Evolutionary conservation across 306 rosid genomes (phyloP), one percentile per base, ranked within the genome.

Genomic region (Datisca glomerata): DNA sequence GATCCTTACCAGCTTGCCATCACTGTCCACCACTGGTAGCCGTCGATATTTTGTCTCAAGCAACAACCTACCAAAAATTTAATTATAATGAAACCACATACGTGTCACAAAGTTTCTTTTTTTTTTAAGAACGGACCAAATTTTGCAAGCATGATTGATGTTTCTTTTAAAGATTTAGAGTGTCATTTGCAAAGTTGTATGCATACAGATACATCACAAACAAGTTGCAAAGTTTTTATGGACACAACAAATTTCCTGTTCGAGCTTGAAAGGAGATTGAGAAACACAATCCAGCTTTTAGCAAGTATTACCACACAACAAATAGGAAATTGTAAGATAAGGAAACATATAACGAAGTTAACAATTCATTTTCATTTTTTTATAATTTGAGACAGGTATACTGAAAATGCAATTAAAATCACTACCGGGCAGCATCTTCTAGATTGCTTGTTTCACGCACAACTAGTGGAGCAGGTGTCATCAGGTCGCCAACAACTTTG

Each of bases 381-480:
- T 3, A 43, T 37, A 37, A 16, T n/a, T n/a, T n/a, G 18, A n/a
- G 10, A 28, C 18, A 18, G 35, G 17, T 43, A 39, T 5, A 33
- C 3, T n/a, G 21, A 51, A 11, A 13, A 18, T 27, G 33, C 38
- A n/a, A n/a, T 39, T 28, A 25, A 46, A 57, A 48, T 36, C 20
- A 37, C 40, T 66, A 85, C 96, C 85, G 67, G 38, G 89, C 93
- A 57, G 89, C 93, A 46, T 80, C 98, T 70, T 80, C 94, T 19
- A 84, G 68, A 49, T 68, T 72, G 62, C 96, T 68, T 18, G 79
- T 80, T 64, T 78, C 81, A 36, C 61, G 77, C 55, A 89, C 95
- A 69, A 80, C 78, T 41, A 91, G 93, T 10, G 98, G 98, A 47
- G 79, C 66, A 18, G 86, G 69, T 24, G 98, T 91, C 98, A 91